Percentiles rank a stretch among this genome's conserved stretches.
Evolutionary conservation across 1,284 basidiomycete species (phyloP).

Genomic region (Fomitopsis betulina): DNA sequence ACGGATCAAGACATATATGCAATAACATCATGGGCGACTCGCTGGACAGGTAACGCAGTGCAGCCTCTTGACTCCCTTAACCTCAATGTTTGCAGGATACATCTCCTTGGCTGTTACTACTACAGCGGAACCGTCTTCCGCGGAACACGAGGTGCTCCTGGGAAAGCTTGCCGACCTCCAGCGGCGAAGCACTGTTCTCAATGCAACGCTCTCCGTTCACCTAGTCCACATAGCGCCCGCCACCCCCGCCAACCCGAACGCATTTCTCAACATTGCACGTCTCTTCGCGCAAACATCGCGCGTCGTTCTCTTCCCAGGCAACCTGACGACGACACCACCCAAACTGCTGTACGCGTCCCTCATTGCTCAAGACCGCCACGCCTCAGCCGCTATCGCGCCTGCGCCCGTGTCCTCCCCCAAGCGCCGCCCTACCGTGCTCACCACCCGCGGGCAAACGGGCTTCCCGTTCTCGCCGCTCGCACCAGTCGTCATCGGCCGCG

Average conservation of each 20-base stretch:
- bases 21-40: slow-evolving; percentile 32
- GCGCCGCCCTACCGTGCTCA: slow-evolving; percentile 23
- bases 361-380: slow-evolving; percentile 7
- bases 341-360: slow-evolving; percentile 21
- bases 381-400: slow-evolving; percentile 8
- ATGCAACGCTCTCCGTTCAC: slow-evolving; percentile 40
- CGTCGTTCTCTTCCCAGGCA: slow-evolving; percentile 50
- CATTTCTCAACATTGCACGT: slow-evolving; percentile 59
- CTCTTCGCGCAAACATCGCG: slow-evolving; percentile 47
- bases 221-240: slow-evolving; percentile 39
- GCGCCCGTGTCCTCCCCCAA: slow-evolving; percentile 5
- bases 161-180: slow-evolving; percentile 22
- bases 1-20: slow-evolving; percentile 31
- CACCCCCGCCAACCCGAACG: slow-evolving; percentile 41
- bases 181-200: slow-evolving; percentile 20
- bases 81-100: slow-evolving; percentile 35
- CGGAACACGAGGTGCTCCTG: slow-evolving; percentile 12
- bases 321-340: slow-evolving; percentile 28
- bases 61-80: not conserved
- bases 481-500: slow-evolving; percentile 43
- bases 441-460: slow-evolving; percentile 25
- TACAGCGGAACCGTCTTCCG: slow-evolving; percentile 26
- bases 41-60: slow-evolving; percentile 42
- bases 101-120: slow-evolving; percentile 52
- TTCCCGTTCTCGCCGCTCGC: slow-evolving; percentile 36